phyloP scores from a whole-genome alignment of 2,329 filamentous ascomycete genomes.

The Venturia aucupariae region DNA sequence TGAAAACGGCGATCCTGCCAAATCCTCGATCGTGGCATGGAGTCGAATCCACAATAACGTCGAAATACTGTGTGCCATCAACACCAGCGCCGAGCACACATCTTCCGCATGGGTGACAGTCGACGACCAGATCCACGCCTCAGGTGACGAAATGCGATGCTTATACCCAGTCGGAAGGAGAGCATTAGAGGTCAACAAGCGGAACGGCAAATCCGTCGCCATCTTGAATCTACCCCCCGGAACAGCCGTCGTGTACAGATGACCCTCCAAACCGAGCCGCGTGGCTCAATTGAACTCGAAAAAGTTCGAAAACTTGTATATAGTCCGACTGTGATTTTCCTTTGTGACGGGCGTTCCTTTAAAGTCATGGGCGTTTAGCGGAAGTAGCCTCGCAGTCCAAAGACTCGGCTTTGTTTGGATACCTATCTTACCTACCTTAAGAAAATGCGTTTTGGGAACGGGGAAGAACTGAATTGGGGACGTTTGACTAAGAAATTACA shows the following conservation, averaged over 20 bases:
- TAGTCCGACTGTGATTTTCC: not conserved
- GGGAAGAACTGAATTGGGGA: too few relatives aligned
- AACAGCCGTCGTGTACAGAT: not conserved
- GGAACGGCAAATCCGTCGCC: not conserved
- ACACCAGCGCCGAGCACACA: constrained; percentile 16
- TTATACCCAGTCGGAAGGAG: not conserved
- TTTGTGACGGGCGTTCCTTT: too few relatives aligned
- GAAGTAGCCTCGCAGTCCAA: constrained; percentile 3
- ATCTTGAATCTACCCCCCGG: not conserved
- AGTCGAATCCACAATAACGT: constrained; percentile 19
- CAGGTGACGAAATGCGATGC: constrained; percentile 5
- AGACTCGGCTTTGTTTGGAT: constrained; percentile 2
- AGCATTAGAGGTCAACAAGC: not conserved
- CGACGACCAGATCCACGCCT: constrained; percentile 17
- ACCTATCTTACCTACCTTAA: too few relatives aligned
- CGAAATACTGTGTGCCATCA: constrained; percentile 17
- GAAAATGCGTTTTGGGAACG: too few relatives aligned
- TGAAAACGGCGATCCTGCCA: not conserved
- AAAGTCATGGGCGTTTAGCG: not conserved
- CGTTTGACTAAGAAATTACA: too few relatives aligned
- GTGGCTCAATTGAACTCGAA: not conserved
- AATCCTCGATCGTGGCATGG: constrained; percentile 19
- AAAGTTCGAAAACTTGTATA: not conserved
- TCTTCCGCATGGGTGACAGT: constrained; percentile 18
- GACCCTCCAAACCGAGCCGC: not conserved